Evolutionary conservation across 2,329 filamentous ascomycete genomes (phyloP), one percentile per base, ranked within the genome.

Genomic region (Fusarium heterosporum): DNA sequence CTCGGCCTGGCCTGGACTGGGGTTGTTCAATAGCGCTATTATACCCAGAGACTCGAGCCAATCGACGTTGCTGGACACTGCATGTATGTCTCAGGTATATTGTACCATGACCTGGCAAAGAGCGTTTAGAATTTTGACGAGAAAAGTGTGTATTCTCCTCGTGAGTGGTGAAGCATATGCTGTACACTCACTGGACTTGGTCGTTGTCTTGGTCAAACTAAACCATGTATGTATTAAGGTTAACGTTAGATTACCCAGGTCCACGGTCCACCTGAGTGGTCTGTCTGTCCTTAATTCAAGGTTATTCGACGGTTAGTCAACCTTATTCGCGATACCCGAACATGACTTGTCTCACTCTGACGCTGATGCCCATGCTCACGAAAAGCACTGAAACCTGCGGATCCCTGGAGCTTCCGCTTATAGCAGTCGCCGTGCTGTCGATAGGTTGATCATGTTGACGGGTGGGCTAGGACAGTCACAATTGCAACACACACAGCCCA

Each of bases 271-370:
- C 22, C 32, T 38, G 40, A 38, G 25, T 39, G 46, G 40, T 17
- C 17, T 50, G 19, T 43, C 57, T 61, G 45, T 54, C 39, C 32
- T 51, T 61, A 61, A 61, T 34, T 50, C 36, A 55, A 61, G 38
- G 36, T 55, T 40, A 45, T 36, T 16, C 17, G 16, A 50, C 48
- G 17, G 49, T 61, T 45, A 30, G 29, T 19, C 40, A 61, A 53
- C 45, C 55, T 60, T 60, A 39, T 55, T 61, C 57, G 58, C 58
- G 58, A 61, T 61, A 41, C 55, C 56, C 58, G 58, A 61, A 55
- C 36, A 51, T 52, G 59, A 50, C 58, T 57, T 58, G 60, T 63
- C 58, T 63, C 58, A 63, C 39, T 34, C 22, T 22, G 41, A 61
- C 36, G 42, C 41, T 49, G 28, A 50, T 34, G 29, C 13, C 11